Evolutionary conservation across 2,329 filamentous ascomycete genomes (phyloP), one percentile per base, ranked within the genome.

Genomic region (Hyphodiscus sp.): DNA sequence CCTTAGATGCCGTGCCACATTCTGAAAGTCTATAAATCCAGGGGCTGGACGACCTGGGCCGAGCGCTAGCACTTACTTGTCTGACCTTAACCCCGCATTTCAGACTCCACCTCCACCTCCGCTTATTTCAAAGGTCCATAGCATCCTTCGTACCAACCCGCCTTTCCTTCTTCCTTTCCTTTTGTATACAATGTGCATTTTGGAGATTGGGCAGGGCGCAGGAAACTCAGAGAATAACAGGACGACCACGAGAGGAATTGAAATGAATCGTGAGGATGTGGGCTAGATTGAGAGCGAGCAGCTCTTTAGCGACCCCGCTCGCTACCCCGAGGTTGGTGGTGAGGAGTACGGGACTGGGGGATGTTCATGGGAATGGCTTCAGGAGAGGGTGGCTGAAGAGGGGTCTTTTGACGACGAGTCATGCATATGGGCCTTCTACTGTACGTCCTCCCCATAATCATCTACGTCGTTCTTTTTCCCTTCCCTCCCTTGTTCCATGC

Each of bases 401-500:
- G 55, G 58, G 59, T 19, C 61, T 65, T 7, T 60, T 68, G 46
- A 69, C 65, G 7, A 46, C 60, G 53, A 70, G 68, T 49, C 66
- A 67, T 56, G 60, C 57, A 20, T 62, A 66, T 52, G 71, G 71
- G 9, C 65, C 68, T 6, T 60, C 47, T 2, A 65, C 68, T 54
- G 71, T 72, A 59, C 55, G 55, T 63, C 48, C 5, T 13, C 45
- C 19, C n/a, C n/a, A n/a, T n/a, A n/a, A n/a, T n/a, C n/a, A n/a
- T n/a, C n/a, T n/a, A n/a, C n/a, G n/a, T 20, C 44, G 8, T 46
- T 16, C 20, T 20, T 30, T n/a, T 41, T 19, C 16, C 20, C 47
- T 38, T 41, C 20, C 46, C 16, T n/a, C 11, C 23, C 38, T 18
- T 33, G 11, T 38, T n/a, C 11, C 33, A 13, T 15, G 4, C 33